Evolutionary conservation across 2,329 filamentous ascomycete genomes (phyloP), one percentile per base, ranked within the genome.

Genomic region (Nemania sp.): DNA sequence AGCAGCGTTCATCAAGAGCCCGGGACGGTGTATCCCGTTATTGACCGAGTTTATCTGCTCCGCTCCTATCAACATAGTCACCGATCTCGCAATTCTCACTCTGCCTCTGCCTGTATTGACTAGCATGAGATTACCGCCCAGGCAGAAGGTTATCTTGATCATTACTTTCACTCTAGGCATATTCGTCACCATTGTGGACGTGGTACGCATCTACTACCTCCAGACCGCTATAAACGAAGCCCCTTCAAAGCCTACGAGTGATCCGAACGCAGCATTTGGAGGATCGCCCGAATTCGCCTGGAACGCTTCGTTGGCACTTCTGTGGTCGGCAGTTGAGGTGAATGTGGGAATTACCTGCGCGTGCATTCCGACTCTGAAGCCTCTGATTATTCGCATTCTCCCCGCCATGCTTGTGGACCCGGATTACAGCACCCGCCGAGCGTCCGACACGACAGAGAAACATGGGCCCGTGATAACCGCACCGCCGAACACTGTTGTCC

Each of bases 271-370:
- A 9, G 72, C 74, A 6, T 83, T 84, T 48, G 81, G 81, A 6
- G 75, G 75, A 37, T 77, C 78, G 37, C 64, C 70, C 2, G 75
- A 84, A 53, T 85, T 84, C 63, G 74, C 80, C 49, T 90, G 84
- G 86, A 91, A 93, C 66, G 89, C 90, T 0, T 90, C 90, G 0
- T 74, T 91, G 5, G 90, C 90, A 0, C 87, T 95, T 67, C 93
- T 96, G 89, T 97, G 92, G 93, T 93, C 89, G 14, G 89, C 88
- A 11, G 85, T 97, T 49, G 92, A 97, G 70, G 91, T 96, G 66
- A 94, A 96, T 61, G 78, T 95, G 1, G 92, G 91, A 15, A 91
- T 97, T 63, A 87, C 91, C 60, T 96, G 90, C 67, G 92, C 89
- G 36, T 96, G 91, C 64, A 89, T 97, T n/a, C 93, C 93, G 7